Percentiles rank a stretch among this genome's conserved stretches.
Evolutionary conservation across 2,329 filamentous ascomycete genomes (phyloP).

Genomic region (Knufia petricola): DNA sequence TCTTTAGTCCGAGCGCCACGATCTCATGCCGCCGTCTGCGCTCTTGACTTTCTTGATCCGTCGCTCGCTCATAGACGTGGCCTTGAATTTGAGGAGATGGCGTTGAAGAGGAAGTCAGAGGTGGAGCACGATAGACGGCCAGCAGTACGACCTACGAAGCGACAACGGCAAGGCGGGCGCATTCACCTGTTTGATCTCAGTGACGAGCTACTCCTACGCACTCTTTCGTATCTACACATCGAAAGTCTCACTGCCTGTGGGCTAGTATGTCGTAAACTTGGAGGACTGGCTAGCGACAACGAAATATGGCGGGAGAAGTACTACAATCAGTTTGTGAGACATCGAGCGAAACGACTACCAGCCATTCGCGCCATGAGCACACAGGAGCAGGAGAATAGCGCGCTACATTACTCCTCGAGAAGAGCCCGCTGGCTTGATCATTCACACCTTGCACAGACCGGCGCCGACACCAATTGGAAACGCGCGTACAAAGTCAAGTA

Average conservation of each 20-base stretch:
- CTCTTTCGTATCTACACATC: constrained; percentile 67
- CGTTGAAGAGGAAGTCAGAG: constrained; percentile 26
- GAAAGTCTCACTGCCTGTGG: constrained; percentile 56
- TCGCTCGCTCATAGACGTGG: neutral
- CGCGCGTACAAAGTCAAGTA: constrained; percentile 76
- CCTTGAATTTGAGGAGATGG: constrained; percentile 23
- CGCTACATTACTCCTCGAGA: constrained; percentile 31
- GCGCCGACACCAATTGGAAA: constrained; percentile 64
- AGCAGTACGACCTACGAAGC: constrained; percentile 48
- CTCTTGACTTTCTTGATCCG: no score
- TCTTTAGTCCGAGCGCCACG: no score
- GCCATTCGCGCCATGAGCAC: constrained; percentile 44
- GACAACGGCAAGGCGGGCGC: constrained; percentile 13
- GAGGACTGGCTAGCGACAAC: constrained; percentile 63
- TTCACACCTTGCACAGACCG: constrained; percentile 44
- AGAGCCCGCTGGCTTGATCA: constrained; percentile 55
- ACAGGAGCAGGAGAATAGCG: constrained; percentile 10
- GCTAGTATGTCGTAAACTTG: constrained; percentile 66
- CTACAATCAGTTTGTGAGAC: constrained; percentile 76
- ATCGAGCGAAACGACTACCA: constrained; percentile 65
- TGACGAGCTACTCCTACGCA: constrained; percentile 77
- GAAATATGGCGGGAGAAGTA: constrained; percentile 89
- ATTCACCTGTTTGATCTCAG: constrained; percentile 59
- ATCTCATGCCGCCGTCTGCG: neutral
- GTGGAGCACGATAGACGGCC: constrained; percentile 18